These are phyloP conservation scores for Gentiana straminea DNA, from an alignment of 257 asterid species.

Conservation along the genomic window DNA sequence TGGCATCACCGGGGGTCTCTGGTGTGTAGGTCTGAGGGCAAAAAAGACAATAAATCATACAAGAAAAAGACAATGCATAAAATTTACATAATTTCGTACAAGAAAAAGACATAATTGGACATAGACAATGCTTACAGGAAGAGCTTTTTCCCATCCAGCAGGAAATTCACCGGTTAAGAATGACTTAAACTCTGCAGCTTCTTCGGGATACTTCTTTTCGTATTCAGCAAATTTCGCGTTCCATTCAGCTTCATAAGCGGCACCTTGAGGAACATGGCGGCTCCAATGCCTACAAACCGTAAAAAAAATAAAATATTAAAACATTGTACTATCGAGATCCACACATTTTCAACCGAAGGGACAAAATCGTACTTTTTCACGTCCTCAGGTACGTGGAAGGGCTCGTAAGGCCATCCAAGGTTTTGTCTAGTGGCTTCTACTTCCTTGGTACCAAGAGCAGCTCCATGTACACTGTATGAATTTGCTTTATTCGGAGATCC, in stretches of 20 bases:
- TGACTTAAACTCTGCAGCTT: constrained; percentile 57
- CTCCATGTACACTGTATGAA: constrained; percentile 67
- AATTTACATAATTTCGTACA: neutral
- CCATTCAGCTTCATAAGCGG: constrained; percentile 86
- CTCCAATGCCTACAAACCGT: constrained; percentile 70
- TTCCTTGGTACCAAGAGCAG: constrained; percentile 83
- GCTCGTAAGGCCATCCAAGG: constrained; percentile 92
- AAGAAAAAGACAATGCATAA: neutral
- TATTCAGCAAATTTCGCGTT: constrained; percentile 78
- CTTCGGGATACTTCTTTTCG: constrained; percentile 72
- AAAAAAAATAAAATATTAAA: constrained; percentile 11
- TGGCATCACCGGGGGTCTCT: constrained; percentile 61
- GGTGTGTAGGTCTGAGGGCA: constrained; percentile 46
- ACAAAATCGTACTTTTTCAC: constrained; percentile 57
- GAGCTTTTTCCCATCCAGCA: constrained; percentile 72
- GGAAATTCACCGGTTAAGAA: constrained; percentile 46
- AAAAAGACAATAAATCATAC: constrained; percentile 3
- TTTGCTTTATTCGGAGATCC: constrained; percentile 76
- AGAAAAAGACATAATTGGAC: neutral
- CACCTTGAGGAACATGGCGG: constrained; percentile 70
- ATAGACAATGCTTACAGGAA: constrained; percentile 41
- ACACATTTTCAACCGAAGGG: constrained; percentile 4
- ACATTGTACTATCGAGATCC: constrained; percentile 9
- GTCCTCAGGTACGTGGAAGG: constrained; percentile 83
- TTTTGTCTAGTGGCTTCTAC: constrained; percentile 95